These are phyloP conservation scores for Penicillium corylophilum DNA, from an alignment of 2,329 filamentous ascomycete genomes.

Conservation along the genomic window DNA sequence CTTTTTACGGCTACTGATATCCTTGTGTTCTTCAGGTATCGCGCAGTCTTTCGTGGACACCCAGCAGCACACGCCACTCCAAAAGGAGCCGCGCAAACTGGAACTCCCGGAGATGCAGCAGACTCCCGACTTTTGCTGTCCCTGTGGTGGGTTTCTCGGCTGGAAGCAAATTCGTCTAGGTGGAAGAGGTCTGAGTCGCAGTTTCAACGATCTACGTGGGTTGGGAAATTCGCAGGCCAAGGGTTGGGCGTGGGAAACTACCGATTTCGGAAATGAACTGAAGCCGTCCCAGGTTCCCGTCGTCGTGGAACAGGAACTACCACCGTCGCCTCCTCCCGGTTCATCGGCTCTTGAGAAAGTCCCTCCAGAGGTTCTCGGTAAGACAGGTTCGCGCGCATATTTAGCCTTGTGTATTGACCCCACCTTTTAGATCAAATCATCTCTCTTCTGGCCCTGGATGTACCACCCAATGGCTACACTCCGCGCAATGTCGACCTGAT, in stretches of 20 bases:
- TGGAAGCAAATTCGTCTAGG: conserved; percentile 48
- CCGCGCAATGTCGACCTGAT: conserved; percentile 77
- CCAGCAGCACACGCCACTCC: conserved; percentile 30
- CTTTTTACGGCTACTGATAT: neutral
- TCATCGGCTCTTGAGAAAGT: conserved; percentile 64
- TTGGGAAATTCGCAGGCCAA: conserved; percentile 36
- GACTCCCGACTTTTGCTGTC: conserved; percentile 46
- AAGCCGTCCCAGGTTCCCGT: conserved; percentile 15
- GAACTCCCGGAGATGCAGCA: conserved; percentile 34
- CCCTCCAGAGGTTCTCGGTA: conserved; percentile 70
- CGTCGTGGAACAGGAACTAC: conserved; percentile 20
- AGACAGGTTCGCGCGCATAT: conserved; percentile 28
- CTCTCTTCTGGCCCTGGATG: conserved; percentile 69
- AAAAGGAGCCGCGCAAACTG: conserved; percentile 25
- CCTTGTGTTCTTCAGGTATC: conserved; percentile 31
- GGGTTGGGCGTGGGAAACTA: conserved; percentile 45
- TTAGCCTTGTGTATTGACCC: conserved; percentile 6
- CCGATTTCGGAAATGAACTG: conserved; percentile 20
- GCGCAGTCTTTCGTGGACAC: conserved; percentile 47
- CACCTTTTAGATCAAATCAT: conserved; percentile 64
- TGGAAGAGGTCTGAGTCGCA: conserved; percentile 46
- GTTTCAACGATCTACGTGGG: conserved; percentile 43
- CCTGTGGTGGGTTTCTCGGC: conserved; percentile 45
- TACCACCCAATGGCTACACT: conserved; percentile 71
- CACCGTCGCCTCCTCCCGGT: conserved; percentile 26